Base-by-base conservation (phyloP, 2,329 filamentous ascomycete species). In the Fusarium newnesense region DNA sequence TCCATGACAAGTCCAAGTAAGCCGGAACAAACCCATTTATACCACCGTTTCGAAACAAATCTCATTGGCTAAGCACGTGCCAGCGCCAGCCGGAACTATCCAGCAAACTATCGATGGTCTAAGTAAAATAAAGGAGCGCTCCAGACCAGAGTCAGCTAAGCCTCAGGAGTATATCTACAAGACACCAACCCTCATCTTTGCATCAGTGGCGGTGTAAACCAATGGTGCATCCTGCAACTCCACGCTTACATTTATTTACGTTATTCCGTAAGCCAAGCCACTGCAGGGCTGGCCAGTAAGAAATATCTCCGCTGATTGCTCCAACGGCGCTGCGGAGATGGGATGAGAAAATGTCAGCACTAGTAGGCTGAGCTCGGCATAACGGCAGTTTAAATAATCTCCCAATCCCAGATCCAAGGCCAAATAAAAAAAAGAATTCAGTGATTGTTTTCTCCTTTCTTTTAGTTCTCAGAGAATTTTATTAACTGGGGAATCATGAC, bases 341-440 rank as follows among this genome's bases (percentile, higher is more conserved):
- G 44, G 26, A 60, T 39, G 44, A 44, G 56, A 26, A 16, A n/a
- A 52, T 52, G 65, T 69, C 53, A 69, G 67, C 66, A 69, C 67
- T 69, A 69, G 65, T 39, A 68, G 65, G 63, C 65, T 68, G 65
- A 68, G 64, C 18, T 46, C 44, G 50, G 62, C 39, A 67, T 52
- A 26, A 18, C 52, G 64, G 64, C 65, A 59, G 36, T 53, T 69
- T 43, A 63, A 46, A 65, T 65, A 64, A 60, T 30, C 46, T 42
- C 54, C 32, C 28, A 46, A n/a, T 60, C 26, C 57, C 42, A 30
- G 4, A 19, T 24, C 12, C 10, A 12, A 50, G 39, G 32, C 13
- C 13, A 10, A 44, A 47, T 9, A 19, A 37, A n/a, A 9, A 15
- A 18, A 18, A 10, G 11, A 11, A 21, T 24, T 37, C 19, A 18